Evolutionary conservation across 163 green algal species (phyloP), one percentile per base, ranked within the genome.

Genomic region (Coccomyxa subellipsoidea): DNA sequence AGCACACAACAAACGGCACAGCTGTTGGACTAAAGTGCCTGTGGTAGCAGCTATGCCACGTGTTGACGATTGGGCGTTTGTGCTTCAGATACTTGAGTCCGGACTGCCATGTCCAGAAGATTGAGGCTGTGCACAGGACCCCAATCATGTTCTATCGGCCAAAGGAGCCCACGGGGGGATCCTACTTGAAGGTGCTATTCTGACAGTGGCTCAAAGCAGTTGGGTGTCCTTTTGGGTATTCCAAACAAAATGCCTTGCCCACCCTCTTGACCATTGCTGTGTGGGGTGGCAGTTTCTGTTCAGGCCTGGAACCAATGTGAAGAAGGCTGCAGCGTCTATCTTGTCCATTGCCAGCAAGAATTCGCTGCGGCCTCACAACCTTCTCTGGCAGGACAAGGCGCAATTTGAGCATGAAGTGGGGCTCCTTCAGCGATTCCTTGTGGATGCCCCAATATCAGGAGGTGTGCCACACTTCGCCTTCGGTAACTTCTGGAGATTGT

Each of bases 111-210:
- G 59, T 95, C 15, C 31, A 80, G 10, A 53, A 36, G 29, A 38
- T 94, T 47, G 39, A 83, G 32, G 27, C 81, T 59, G 69, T 89
- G 18, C 18, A 80, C 27, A 77, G 75, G 0, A 82, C 38, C 23
- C 93, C 93, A 6, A 88, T 96, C 77, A 89, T 96, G 87, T 96
- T 90, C 80, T 96, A 91, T 87, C 59, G 93, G 29, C 90, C 90
- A 7, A 71, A 85, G 3, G 37, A 75, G 5, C 87, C 93, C 15
- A 38, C 82, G 0, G 90, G 89, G n/a, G 53, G 40, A 4, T 80
- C 88, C 0, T 93, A 90, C 69, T 77, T 96, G 21, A 87, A 89
- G 78, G 83, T 89, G 25, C 81, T 27, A 34, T 39, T n/a, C n/a
- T n/a, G n/a, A n/a, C n/a, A n/a, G n/a, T n/a, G n/a, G n/a, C n/a